Conservation (phyloP, 768 basidiomycete genomes). For the Leucosporidium yakuticum region DNA sequence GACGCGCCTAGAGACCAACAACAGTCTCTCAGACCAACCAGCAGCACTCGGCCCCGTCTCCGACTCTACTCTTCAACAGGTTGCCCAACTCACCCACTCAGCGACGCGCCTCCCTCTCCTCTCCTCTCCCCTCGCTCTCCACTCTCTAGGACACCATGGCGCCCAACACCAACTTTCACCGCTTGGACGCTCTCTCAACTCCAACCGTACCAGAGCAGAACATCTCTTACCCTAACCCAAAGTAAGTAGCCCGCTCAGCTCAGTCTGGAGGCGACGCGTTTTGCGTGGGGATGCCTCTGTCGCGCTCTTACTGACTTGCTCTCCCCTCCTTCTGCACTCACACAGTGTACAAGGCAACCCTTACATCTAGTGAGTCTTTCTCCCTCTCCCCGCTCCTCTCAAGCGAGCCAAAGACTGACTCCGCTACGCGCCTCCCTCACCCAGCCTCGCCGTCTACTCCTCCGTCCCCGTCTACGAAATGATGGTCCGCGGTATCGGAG, state of each 20-base stretch:
- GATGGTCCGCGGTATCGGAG: conserved; percentile 72
- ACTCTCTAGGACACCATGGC: too few relatives aligned
- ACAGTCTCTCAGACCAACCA: too few relatives aligned
- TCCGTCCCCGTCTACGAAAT: conserved; percentile 41
- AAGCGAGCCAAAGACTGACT: neutral
- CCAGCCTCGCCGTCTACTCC: conserved; percentile 42
- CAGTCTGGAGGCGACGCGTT: neutral
- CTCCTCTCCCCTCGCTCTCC: too few relatives aligned
- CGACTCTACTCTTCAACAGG: too few relatives aligned
- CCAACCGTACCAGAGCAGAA: too few relatives aligned
- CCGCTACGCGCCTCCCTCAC: neutral
- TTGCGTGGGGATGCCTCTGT: neutral
- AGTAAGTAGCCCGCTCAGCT: neutral
- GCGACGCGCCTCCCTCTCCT: too few relatives aligned
- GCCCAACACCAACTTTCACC: too few relatives aligned
- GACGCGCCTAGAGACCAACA: too few relatives aligned
- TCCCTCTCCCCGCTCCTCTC: neutral
- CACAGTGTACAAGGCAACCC: conserved; percentile 33
- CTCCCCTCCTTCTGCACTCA: neutral
- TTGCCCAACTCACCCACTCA: too few relatives aligned
- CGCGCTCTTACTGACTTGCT: neutral
- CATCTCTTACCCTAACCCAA: conserved; percentile 1
- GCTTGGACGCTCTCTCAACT: too few relatives aligned
- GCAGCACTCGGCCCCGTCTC: too few relatives aligned
- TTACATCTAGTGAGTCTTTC: conserved; percentile 29